These are phyloP conservation scores for Pleomassaria siparia DNA, from an alignment of 2,329 filamentous ascomycete species.

Conservation along the genomic window DNA sequence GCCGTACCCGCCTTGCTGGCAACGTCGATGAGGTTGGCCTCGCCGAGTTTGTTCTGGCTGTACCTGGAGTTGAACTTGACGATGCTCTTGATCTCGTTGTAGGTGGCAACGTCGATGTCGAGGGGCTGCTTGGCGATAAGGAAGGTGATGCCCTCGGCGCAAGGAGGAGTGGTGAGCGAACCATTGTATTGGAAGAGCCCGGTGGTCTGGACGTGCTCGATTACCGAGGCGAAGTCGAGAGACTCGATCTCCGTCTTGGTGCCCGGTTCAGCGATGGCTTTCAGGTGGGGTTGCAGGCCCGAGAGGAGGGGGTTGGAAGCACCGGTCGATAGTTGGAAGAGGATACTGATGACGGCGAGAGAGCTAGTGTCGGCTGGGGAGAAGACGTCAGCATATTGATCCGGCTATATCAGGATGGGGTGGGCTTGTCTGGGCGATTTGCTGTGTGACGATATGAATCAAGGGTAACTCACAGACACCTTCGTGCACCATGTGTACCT, in stretches of 20 bases:
- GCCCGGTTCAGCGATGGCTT: constrained; percentile 46
- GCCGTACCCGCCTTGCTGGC: constrained; percentile 13
- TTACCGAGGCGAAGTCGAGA: constrained; percentile 50
- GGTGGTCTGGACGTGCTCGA: constrained; percentile 40
- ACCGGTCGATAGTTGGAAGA: constrained; percentile 46
- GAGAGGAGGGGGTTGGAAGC: constrained; percentile 34
- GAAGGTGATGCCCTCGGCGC: constrained; percentile 59
- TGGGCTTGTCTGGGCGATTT: not conserved
- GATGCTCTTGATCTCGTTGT: constrained; percentile 54
- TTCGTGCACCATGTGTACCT: constrained; percentile 63
- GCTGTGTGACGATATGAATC: not conserved
- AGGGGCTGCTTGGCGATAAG: constrained; percentile 54
- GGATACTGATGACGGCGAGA: constrained; percentile 45
- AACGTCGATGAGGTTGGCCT: constrained; percentile 46
- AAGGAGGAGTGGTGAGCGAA: constrained; percentile 65
- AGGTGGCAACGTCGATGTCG: constrained; percentile 52
- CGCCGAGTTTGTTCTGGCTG: constrained; percentile 54
- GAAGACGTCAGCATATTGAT: constrained; percentile 2
- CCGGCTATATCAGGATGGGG: not conserved
- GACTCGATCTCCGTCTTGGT: constrained; percentile 29
- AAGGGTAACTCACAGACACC: constrained; percentile 40
- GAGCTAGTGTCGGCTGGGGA: constrained; percentile 32
- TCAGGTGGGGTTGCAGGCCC: constrained; percentile 35
- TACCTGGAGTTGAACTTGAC: constrained; percentile 59
- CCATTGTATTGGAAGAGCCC: constrained; percentile 57